Evolutionary conservation across 2,329 filamentous ascomycete species (phyloP), one percentile per base, ranked within the genome.

Genomic region (Paraphaeosphaeria sporulosa): DNA sequence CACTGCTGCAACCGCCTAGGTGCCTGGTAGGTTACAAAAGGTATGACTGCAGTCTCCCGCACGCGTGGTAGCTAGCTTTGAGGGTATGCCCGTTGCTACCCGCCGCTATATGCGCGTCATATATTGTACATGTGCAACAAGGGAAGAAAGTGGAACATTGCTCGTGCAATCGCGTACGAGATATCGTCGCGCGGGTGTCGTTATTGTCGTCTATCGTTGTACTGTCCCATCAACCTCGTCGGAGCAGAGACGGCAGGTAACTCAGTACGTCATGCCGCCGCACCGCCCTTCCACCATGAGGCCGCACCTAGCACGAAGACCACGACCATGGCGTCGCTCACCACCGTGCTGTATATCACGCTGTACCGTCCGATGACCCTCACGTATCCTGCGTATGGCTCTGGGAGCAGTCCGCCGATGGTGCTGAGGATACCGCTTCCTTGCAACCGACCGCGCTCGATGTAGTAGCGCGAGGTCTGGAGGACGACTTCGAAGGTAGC

Each of bases 401-500:
- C 83, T 1, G 91, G 91, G 64, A 94, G 72, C 68, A 93, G 87
- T 5, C 86, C 84, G 4, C 85, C 82, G 43, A 89, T 79, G 25
- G 84, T 90, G 63, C 87, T 88, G 62, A 92, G 67, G 59, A 91
- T 84, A 3, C 90, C 90, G 27, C 81, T 78, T 3, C 85, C 86
- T 61, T 86, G 85, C 48, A 85, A 74, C 61, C 79, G 78, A 30
- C 85, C 85, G 67, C 86, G 87, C 68, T 93, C 90, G 54, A 92
- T 72, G 67, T 93, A 87, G 74, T 90, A 91, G 25, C 91, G 83
- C 32, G 86, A 88, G 1, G 87, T 90, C 64, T 94, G 86, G 64
- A 94, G 81, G 55, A 92, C 74, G 12, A 92, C 84, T 79, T 95
- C 91, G 34, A 87, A 89, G 0, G 91, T 92, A 6, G 90, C 89